Conservation (phyloP, 164 flowering plant species). For the Cinnamomum micranthum region DNA sequence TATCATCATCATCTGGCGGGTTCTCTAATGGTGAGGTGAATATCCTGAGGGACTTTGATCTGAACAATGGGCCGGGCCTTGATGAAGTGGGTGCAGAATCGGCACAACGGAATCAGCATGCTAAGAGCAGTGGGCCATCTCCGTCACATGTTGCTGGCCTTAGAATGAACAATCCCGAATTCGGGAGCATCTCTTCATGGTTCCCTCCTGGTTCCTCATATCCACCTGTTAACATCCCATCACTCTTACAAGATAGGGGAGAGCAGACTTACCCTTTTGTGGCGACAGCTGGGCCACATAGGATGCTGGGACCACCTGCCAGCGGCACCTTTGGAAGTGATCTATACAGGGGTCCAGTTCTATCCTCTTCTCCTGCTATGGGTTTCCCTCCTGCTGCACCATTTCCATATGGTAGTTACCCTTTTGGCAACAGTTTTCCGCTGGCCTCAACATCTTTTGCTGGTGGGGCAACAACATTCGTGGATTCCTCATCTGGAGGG, state of each 20-base stretch:
- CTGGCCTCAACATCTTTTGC: conserved; percentile 57
- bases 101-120: conserved; percentile 30
- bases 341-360: conserved; percentile 51
- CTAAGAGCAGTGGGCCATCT: conserved; percentile 27
- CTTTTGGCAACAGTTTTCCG: conserved; percentile 62
- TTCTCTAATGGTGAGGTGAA: conserved; percentile 42
- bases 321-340: conserved; percentile 55
- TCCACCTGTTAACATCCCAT: conserved; percentile 46
- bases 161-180: conserved; percentile 46
- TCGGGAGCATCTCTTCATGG: conserved; percentile 57
- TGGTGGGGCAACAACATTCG: conserved; percentile 47
- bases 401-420: conserved; percentile 62
- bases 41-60: conserved; percentile 64
- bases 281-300: conserved; percentile 46
- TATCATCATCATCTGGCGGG: conserved; percentile 30
- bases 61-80: conserved; percentile 74
- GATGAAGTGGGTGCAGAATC: conserved; percentile 55
- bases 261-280: conserved; percentile 45
- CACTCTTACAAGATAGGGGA: conserved; percentile 62
- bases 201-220: conserved; percentile 44
- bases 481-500: conserved; percentile 53
- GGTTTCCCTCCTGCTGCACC: conserved; percentile 30
- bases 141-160: conserved; percentile 39
- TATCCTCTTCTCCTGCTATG: conserved; percentile 52
- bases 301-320: conserved; percentile 46